Evolutionary conservation across 2,329 filamentous ascomycete genomes (phyloP), one percentile per base, ranked within the genome.

Genomic region (Fusarium vanettenii): DNA sequence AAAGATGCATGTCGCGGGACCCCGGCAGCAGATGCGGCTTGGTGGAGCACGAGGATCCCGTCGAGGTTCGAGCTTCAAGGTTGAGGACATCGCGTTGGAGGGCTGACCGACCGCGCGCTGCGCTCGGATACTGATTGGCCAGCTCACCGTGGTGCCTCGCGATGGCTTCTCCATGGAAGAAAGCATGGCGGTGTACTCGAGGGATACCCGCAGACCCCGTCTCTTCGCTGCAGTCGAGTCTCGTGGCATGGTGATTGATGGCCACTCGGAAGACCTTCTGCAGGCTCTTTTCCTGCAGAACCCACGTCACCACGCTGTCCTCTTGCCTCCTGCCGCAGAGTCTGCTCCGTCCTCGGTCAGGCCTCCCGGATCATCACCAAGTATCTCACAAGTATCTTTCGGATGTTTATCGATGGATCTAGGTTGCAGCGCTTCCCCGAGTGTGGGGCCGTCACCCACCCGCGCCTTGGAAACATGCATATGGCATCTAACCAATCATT

Each of bases 321-420:
- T 5, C 13, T 5, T 8, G 2, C 11, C 29, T 16, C 41, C 16
- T 43, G 45, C 50, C 20, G 25, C 57, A 31, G 59, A 20, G 60
- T 66, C 64, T 61, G 39, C 27, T 64, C 59, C 35, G 61, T 69
- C 55, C 39, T 60, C 55, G 52, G 60, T 37, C 71, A 74, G 63
- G 57, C 55, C 69, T 73, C 70, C 72, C 59, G 50, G 52, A 60
- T 60, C 55, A 41, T 61, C 33, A 16, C 1, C 61, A 73, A 66
- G 71, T 78, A 71, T 35, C 48, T 14, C 29, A 0, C 20, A 71
- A 31, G 72, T 77, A 68, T 41, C 65, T 7, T 45, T 65, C 66
- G 67, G 69, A 64, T 74, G 75, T 75, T 73, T 79, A 79, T 79
- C 77, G 78, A 79, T 79, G 41, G 41, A 25, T 22, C 20, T 22